These are phyloP conservation scores for Candida easanensis DNA, from an alignment of 805 yeast genomes.

Conservation along the genomic window DNA sequence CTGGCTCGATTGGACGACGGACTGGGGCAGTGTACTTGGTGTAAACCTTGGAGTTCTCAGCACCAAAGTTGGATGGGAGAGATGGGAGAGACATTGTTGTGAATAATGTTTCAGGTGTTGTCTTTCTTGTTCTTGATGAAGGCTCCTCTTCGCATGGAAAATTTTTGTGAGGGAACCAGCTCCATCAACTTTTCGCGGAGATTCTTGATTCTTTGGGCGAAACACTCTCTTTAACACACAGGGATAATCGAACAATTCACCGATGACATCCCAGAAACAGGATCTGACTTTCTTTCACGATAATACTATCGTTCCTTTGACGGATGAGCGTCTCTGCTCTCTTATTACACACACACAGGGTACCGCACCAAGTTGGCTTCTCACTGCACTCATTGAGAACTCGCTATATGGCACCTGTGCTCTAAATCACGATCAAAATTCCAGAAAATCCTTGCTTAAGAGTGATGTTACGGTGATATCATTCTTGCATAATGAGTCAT, in stretches of 20 bases:
- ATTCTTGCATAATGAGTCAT: conserved; percentile 31
- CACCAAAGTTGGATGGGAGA: conserved; percentile 53
- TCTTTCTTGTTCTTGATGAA: not conserved
- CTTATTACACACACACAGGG: conserved; percentile 43
- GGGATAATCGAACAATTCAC: not conserved
- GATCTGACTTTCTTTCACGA: conserved; percentile 55
- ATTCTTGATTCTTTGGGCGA: no score
- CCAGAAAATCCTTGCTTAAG: conserved; percentile 1
- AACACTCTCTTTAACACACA: no score
- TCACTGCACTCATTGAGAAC: conserved; percentile 53
- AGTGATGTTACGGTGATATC: conserved; percentile 34
- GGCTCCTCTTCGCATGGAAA: conserved; percentile 2
- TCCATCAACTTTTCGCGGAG: conserved; percentile 11
- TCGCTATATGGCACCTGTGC: conserved; percentile 25
- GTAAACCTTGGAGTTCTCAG: conserved; percentile 45
- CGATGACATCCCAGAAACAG: conserved; percentile 46
- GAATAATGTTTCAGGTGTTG: not conserved
- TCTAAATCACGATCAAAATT: conserved; percentile 20
- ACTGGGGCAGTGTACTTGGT: conserved; percentile 55
- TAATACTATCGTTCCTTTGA: conserved; percentile 38
- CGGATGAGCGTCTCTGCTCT: conserved; percentile 27
- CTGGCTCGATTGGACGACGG: conserved; percentile 90
- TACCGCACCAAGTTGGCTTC: conserved; percentile 64
- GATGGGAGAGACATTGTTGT: conserved; percentile 44
- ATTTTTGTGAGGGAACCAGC: not conserved